A percentile compares a stretch with the other conserved stretches of the same genome.
Evolutionary conservation across 345 rosid genomes (phyloP).

Genomic region (Eucalyptus cloeziana): DNA sequence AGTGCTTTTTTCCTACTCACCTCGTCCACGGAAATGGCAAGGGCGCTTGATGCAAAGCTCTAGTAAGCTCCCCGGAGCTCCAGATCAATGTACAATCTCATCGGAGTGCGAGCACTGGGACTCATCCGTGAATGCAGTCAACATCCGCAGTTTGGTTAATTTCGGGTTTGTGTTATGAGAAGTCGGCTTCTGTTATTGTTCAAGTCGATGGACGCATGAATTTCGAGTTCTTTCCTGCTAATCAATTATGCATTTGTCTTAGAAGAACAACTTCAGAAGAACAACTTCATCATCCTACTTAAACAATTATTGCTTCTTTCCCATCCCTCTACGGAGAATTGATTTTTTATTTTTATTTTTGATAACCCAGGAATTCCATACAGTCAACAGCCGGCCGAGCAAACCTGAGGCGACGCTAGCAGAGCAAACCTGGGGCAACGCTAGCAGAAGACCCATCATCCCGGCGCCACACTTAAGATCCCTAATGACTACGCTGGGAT

Average conservation of each 20-base stretch:
- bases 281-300: not conserved
- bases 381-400: no score
- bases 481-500: no score
- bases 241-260: not conserved
- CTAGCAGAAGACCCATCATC: no score
- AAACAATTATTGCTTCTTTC: not conserved
- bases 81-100: not conserved
- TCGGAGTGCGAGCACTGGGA: not conserved
- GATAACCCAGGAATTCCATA: accelerated
- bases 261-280: no score
- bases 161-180: not conserved
- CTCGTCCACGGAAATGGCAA: not conserved
- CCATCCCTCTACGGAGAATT: not conserved
- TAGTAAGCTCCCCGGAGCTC: not conserved
- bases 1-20: not conserved
- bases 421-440: no score
- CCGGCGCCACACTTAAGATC: no score
- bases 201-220: not conserved
- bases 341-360: not conserved
- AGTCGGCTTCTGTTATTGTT: not conserved
- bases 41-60: not conserved
- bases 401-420: no score
- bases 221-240: not conserved
- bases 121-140: not conserved
- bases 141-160: not conserved